Conservation (phyloP, 106 monocot genomes). For the Acanthochlamys bracteata region DNA sequence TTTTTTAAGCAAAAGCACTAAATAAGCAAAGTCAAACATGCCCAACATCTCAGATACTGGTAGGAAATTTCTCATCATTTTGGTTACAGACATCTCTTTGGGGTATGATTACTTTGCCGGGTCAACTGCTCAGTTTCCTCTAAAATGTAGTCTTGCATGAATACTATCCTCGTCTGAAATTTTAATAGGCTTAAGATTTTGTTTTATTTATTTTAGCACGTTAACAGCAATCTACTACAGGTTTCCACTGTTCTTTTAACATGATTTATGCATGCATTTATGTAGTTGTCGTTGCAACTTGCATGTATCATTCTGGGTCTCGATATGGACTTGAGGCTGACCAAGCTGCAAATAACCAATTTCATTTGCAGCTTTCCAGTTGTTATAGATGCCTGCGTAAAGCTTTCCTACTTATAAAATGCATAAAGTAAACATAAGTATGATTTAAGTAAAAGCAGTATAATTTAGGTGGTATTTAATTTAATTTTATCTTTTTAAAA, state of each 20-base stretch:
- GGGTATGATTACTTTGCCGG: slow-evolving; percentile 42
- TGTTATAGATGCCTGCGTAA: slow-evolving; percentile 83
- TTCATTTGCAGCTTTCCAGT: slow-evolving; percentile 83
- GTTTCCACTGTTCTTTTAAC: too few species aligned
- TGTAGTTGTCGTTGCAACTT: slow-evolving; percentile 13
- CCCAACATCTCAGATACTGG: slow-evolving; percentile 81
- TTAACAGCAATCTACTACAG: too few species aligned
- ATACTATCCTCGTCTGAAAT: background rate
- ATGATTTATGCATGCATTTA: background rate
- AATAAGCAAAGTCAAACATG: too few species aligned
- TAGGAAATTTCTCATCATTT: slow-evolving; percentile 85
- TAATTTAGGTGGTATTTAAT: too few species aligned
- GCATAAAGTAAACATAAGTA: background rate
- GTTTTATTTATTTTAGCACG: too few species aligned
- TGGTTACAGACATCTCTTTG: slow-evolving; percentile 86
- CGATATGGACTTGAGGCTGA: slow-evolving; percentile 84
- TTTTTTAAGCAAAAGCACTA: too few species aligned
- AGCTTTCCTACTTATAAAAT: slow-evolving; percentile 31
- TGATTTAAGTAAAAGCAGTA: too few species aligned
- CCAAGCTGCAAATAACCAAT: slow-evolving; percentile 68
- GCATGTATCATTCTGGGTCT: slow-evolving; percentile 91
- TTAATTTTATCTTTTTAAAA: too few species aligned
- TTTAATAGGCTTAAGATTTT: background rate
- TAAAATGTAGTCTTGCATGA: background rate
- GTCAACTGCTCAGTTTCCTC: background rate